phyloP scores from a whole-genome alignment of 2,329 filamentous ascomycete species.

The Aspergillus calidoustus region DNA sequence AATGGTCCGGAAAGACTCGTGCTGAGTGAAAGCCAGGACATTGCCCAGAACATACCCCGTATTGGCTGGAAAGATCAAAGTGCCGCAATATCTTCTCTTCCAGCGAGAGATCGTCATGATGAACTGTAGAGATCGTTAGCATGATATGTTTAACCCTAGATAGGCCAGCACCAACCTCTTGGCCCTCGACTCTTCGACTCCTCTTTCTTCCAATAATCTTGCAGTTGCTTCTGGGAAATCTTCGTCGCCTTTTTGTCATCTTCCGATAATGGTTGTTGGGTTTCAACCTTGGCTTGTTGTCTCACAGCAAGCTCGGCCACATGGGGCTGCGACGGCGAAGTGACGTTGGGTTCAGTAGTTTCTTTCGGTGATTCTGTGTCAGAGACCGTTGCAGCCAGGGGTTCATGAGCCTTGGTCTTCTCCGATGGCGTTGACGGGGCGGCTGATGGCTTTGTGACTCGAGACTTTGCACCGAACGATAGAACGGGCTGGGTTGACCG shows the following conservation, averaged over 20 bases:
- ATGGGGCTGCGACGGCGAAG: slow-evolving; percentile 35
- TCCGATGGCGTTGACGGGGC: slow-evolving; percentile 37
- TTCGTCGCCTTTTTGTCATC: slow-evolving; percentile 59
- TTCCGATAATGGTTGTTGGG: slow-evolving; percentile 37
- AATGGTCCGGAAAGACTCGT: background rate
- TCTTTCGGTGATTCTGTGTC: slow-evolving; percentile 27
- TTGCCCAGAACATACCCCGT: slow-evolving; percentile 71
- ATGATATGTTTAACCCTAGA: background rate
- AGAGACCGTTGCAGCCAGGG: slow-evolving; percentile 42
- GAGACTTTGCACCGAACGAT: slow-evolving; percentile 62
- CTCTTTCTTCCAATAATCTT: slow-evolving; percentile 75
- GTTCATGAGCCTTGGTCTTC: slow-evolving; percentile 38
- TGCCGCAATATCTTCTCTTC: slow-evolving; percentile 88
- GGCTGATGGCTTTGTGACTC: slow-evolving; percentile 61
- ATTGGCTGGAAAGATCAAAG: slow-evolving; percentile 90
- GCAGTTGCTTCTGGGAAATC: slow-evolving; percentile 70
- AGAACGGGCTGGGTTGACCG: slow-evolving; percentile 61
- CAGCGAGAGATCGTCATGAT: slow-evolving; percentile 72
- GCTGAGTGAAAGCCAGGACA: background rate
- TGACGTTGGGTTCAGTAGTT: slow-evolving; percentile 32
- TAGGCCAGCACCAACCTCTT: slow-evolving; percentile 48
- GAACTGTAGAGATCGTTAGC: slow-evolving; percentile 55
- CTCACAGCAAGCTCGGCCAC: slow-evolving; percentile 43
- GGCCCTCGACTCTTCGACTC: slow-evolving; percentile 71
- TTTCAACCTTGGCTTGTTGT: slow-evolving; percentile 55